Evolutionary conservation across 31 red algal genomes (phyloP).

Genomic region (Porphyra umbilicalis): DNA sequence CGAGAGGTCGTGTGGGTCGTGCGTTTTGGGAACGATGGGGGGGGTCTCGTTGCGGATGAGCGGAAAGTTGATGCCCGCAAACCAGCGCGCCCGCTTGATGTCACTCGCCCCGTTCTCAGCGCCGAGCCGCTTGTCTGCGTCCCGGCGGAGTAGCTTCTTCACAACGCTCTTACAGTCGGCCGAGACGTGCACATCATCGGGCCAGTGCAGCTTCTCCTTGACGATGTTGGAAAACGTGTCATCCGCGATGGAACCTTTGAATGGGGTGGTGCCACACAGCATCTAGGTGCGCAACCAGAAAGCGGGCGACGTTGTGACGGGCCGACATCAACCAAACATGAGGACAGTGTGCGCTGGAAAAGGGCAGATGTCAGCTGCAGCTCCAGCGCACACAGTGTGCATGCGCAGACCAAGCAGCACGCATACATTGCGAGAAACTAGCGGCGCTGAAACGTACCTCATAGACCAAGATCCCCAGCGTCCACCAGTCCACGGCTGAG

Average conservation of each 20-base stretch:
- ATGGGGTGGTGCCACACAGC: slow-evolving; percentile 88
- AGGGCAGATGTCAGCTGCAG: too few species aligned
- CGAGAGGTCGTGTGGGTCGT: slow-evolving; percentile 76
- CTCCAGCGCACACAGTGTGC: too few species aligned
- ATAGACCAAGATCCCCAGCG: slow-evolving; percentile 88
- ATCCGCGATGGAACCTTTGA: slow-evolving; percentile 61
- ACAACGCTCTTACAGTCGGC: slow-evolving; percentile 78
- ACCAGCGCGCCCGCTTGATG: slow-evolving; percentile 85
- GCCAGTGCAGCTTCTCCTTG: slow-evolving; percentile 53
- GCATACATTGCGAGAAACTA: background rate
- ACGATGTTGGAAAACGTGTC: slow-evolving; percentile 93
- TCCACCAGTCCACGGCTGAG: slow-evolving; percentile 95
- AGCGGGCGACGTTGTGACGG: background rate
- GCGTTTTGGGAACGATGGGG: slow-evolving; percentile 80
- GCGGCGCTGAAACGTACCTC: background rate
- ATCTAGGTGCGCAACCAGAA: slow-evolving; percentile 18
- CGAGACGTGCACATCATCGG: slow-evolving; percentile 64
- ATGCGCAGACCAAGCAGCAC: background rate
- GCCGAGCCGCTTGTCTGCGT: slow-evolving; percentile 68
- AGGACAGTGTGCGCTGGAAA: too few species aligned
- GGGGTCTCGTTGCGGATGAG: slow-evolving; percentile 88
- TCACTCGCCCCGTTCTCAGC: slow-evolving; percentile 76
- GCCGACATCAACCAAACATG: background rate
- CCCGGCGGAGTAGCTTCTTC: slow-evolving; percentile 71
- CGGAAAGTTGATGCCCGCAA: slow-evolving; percentile 83